Conservation (phyloP, 2,329 filamentous ascomycete genomes). For the Arthroderma uncinatum region DNA sequence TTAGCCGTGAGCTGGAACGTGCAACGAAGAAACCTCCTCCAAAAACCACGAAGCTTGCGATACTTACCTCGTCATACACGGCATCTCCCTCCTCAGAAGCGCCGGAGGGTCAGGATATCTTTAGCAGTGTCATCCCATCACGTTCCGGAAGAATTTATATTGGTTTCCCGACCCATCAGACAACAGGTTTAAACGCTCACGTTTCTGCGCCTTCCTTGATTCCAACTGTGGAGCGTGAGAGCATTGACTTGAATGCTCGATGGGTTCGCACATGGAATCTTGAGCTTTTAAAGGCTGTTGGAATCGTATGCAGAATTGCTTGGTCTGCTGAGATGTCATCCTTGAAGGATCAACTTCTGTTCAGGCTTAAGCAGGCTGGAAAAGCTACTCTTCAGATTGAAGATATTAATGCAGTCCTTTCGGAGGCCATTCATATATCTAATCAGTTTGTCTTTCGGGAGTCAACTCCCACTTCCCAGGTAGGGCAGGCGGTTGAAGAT, state of each 20-base stretch:
- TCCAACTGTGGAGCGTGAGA: conserved; percentile 91
- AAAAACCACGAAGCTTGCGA: conserved; percentile 71
- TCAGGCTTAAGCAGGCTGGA: conserved; percentile 28
- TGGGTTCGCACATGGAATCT: conserved; percentile 94
- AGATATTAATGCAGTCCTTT: conserved; percentile 56
- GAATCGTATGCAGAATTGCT: conserved; percentile 77
- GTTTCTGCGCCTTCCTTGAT: conserved; percentile 94
- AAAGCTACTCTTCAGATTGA: conserved; percentile 48
- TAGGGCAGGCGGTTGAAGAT: conserved; percentile 82
- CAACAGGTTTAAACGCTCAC: conserved; percentile 84
- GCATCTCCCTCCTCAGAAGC: conserved; percentile 58
- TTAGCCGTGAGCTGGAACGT: conserved; percentile 78
- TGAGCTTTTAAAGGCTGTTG: conserved; percentile 81
- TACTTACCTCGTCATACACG: conserved; percentile 84
- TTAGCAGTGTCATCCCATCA: conserved; percentile 77
- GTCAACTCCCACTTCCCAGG: conserved; percentile 74
- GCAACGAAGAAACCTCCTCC: conserved; percentile 96
- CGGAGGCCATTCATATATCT: conserved; percentile 69
- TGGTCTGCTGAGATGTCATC: conserved; percentile 80
- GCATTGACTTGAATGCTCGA: conserved; percentile 88
- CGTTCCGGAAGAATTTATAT: conserved; percentile 92
- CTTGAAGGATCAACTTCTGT: conserved; percentile 51
- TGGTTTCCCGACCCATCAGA: conserved; percentile 94
- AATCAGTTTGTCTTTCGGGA: conserved; percentile 81
- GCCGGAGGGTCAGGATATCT: conserved; percentile 44